Evolutionary conservation across 2,329 filamentous ascomycete species (phyloP).

Genomic region (Didymella pomorum): DNA sequence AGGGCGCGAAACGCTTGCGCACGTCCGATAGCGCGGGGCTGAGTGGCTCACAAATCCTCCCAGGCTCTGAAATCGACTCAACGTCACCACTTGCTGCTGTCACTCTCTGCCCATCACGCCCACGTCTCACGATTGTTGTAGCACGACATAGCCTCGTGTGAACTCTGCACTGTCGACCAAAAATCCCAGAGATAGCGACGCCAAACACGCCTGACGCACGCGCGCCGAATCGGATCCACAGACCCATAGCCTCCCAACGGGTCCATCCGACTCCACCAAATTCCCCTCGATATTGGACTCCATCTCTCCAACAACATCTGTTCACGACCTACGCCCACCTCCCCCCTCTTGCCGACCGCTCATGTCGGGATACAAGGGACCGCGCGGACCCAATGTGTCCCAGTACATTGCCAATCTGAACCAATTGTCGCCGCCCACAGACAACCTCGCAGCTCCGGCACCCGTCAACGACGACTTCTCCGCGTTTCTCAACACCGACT

Average conservation of each 20-base stretch:
- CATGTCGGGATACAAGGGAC: constrained; percentile 79
- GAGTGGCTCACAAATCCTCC: constrained; percentile 21
- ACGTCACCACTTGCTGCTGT: constrained; percentile 22
- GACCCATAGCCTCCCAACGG: constrained; percentile 18
- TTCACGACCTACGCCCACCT: constrained; percentile 20
- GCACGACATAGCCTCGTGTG: constrained; percentile 8
- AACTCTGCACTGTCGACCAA: not conserved
- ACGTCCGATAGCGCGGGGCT: constrained; percentile 22
- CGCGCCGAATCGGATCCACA: constrained; percentile 21
- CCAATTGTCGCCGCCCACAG: constrained; percentile 61
- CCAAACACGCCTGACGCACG: constrained; percentile 27
- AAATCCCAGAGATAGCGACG: constrained; percentile 3
- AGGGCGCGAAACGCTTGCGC: constrained; percentile 1
- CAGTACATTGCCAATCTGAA: constrained; percentile 90
- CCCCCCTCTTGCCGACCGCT: constrained; percentile 19
- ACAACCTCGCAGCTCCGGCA: constrained; percentile 50
- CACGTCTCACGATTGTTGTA: not conserved
- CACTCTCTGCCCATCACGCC: constrained; percentile 9
- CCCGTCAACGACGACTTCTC: constrained; percentile 56
- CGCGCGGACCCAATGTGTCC: constrained; percentile 85
- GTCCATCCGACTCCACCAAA: constrained; percentile 26
- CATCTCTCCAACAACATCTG: constrained; percentile 21
- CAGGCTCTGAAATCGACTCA: constrained; percentile 18
- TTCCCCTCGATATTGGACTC: constrained; percentile 26
- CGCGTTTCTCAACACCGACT: constrained; percentile 66